phyloP scores from a whole-genome alignment of 371 early-diverging fungal species.

The Rhizopus microsporus region DNA sequence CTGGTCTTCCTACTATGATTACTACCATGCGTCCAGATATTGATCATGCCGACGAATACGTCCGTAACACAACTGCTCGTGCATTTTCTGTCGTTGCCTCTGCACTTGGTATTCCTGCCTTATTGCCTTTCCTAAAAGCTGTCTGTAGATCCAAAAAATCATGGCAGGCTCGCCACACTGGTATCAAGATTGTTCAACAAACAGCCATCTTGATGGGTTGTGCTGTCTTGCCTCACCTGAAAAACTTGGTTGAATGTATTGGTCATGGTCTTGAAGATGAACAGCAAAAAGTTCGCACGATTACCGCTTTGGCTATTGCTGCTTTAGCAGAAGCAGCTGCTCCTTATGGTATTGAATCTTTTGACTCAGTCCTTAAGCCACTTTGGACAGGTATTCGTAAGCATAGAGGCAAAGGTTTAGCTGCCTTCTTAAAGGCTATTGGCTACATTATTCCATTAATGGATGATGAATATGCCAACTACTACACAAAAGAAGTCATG shows the following conservation, averaged over 20 bases:
- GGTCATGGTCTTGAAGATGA: conserved; percentile 93
- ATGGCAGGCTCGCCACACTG: conserved; percentile 99
- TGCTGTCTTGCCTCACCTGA: conserved; percentile 93
- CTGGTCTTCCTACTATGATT: conserved; percentile 97
- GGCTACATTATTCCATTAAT: conserved; percentile 97
- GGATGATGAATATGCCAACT: conserved; percentile 93
- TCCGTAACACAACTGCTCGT: conserved; percentile 96
- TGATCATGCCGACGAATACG: conserved; percentile 97
- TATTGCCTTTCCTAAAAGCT: conserved; percentile 95
- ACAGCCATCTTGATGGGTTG: conserved; percentile 94
- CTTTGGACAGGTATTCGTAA: conserved; percentile 93
- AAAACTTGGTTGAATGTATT: conserved; percentile 88
- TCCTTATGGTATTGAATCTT: conserved; percentile 98
- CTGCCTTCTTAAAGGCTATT: conserved; percentile 97
- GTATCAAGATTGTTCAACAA: conserved; percentile 96
- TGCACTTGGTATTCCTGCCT: conserved; percentile 93
- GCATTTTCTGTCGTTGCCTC: conserved; percentile 98
- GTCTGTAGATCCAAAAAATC: conserved; percentile 94
- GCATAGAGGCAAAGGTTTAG: conserved; percentile 94
- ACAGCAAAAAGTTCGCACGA: conserved; percentile 94
- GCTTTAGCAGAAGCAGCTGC: conserved; percentile 97
- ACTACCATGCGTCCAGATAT: conserved; percentile 98
- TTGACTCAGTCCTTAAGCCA: conserved; percentile 88
- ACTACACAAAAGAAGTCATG: conserved; percentile 94
- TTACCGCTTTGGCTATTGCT: conserved; percentile 92